These are phyloP conservation scores for Starmerella stellata DNA, from an alignment of 805 yeast species.

Conservation along the genomic window DNA sequence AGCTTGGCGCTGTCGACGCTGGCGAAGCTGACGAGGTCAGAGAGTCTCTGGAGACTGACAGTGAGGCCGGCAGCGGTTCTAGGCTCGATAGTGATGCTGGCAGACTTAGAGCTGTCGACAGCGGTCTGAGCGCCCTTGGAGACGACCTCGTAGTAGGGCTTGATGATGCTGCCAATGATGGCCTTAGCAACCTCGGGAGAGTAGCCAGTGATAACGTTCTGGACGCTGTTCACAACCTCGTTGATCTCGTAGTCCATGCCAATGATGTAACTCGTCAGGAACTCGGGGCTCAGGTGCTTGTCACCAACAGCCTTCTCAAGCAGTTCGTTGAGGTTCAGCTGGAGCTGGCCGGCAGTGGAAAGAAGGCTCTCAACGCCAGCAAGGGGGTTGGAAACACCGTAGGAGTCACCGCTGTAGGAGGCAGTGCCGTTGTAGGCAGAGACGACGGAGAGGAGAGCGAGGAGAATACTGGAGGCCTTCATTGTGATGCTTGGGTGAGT, in stretches of 20 bases:
- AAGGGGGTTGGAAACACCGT: conserved; percentile 7
- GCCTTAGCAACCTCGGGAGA: not conserved
- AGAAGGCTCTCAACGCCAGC: conserved; percentile 12
- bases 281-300: conserved; percentile 6
- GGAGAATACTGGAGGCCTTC: conserved; percentile 11
- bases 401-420: not conserved
- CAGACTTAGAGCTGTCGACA: not conserved
- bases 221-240: conserved; percentile 14
- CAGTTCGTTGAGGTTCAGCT: conserved; percentile 12
- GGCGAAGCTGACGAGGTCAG: conserved; percentile 7
- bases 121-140: not conserved
- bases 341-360: conserved; percentile 13
- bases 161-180: not conserved
- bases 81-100: not conserved
- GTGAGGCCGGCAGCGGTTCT: conserved; percentile 3
- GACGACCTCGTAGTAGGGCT: not conserved
- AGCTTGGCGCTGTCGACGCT: conserved; percentile 9
- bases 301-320: conserved; percentile 6
- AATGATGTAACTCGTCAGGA: conserved; percentile 8
- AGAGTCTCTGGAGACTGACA: conserved; percentile 10
- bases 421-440: not conserved
- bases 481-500: not conserved
- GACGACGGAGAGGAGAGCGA: conserved; percentile 12
- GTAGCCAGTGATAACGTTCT: conserved; percentile 2
- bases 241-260: conserved; percentile 21